Conservation (phyloP, 495 filamentous ascomycete species). For the Thermochaetoides thermophila region DNA sequence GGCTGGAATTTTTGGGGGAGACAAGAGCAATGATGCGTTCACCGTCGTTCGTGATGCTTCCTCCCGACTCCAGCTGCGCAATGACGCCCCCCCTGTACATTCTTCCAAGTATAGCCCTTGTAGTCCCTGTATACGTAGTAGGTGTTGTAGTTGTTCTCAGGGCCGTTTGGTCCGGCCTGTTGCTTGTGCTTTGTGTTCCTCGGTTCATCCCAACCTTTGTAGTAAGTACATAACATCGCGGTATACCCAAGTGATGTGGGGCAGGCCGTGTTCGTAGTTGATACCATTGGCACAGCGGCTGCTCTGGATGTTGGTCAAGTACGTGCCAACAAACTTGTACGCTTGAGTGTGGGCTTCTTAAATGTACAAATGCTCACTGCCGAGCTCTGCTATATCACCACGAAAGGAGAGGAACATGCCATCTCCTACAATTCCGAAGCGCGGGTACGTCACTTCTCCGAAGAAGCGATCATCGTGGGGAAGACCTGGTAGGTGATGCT, state of each 20-base stretch:
- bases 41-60: slow-evolving; percentile 21
- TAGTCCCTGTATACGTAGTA: slow-evolving; percentile 32
- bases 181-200: slow-evolving; percentile 27
- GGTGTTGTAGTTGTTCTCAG: slow-evolving; percentile 32
- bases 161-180: slow-evolving; percentile 28
- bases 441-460: slow-evolving; percentile 33
- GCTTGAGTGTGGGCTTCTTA: slow-evolving; percentile 14
- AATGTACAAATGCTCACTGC: slow-evolving; percentile 30
- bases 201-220: slow-evolving; percentile 29
- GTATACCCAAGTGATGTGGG: slow-evolving; percentile 35
- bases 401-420: slow-evolving; percentile 31
- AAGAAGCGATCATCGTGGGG: slow-evolving; percentile 16
- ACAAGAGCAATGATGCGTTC: slow-evolving; percentile 25
- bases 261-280: slow-evolving; percentile 13
- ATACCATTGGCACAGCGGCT: slow-evolving; percentile 37
- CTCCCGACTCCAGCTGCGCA: slow-evolving; percentile 19
- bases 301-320: slow-evolving; percentile 28
- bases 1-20: slow-evolving; percentile 25
- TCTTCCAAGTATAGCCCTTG: slow-evolving; percentile 26
- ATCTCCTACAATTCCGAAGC: slow-evolving; percentile 20
- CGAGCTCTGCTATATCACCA: slow-evolving; percentile 33
- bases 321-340: slow-evolving; percentile 22
- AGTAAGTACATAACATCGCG: slow-evolving; percentile 27
- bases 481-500: slow-evolving; percentile 26
- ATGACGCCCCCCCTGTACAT: slow-evolving; percentile 17